A percentile compares a stretch with the other conserved stretches of the same genome.
Evolutionary conservation across 2,329 filamentous ascomycete genomes (phyloP).

Genomic region (Xenosphaeropsis pyriputrescens): DNA sequence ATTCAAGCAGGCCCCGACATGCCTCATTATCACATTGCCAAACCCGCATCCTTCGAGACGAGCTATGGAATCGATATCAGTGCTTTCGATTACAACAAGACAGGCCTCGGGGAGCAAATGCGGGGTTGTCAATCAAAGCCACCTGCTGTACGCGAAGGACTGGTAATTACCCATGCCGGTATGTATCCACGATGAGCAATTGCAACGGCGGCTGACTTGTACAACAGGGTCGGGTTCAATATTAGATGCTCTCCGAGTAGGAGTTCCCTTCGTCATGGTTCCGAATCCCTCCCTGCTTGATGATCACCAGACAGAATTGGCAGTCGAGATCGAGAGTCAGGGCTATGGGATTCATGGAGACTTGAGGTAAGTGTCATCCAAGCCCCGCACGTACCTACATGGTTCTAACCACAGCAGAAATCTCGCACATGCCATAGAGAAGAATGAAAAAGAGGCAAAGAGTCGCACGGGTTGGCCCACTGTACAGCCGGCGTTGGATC

Average conservation of each 20-base stretch:
- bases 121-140: conserved; percentile 31
- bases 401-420: background rate
- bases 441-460: background rate
- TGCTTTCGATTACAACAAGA: conserved; percentile 50
- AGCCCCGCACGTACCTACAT: no score
- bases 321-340: conserved; percentile 56
- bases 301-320: conserved; percentile 85
- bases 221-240: conserved; percentile 72
- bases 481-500: background rate
- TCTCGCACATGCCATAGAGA: background rate
- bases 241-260: conserved; percentile 62
- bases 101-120: conserved; percentile 34
- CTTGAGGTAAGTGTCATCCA: conserved; percentile 7
- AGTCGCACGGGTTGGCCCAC: background rate
- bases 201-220: background rate
- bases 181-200: conserved; percentile 10
- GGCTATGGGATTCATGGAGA: conserved; percentile 49
- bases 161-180: conserved; percentile 87
- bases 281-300: conserved; percentile 71
- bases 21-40: conserved; percentile 28
- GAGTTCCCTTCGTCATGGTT: conserved; percentile 72
- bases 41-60: conserved; percentile 11
- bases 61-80: conserved; percentile 32
- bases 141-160: conserved; percentile 39
- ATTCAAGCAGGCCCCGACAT: conserved; percentile 71